A percentile compares a stretch with the other conserved stretches of the same genome.
These are phyloP conservation scores for Candida vaughaniae DNA, from an alignment of 805 yeast genomes.

Conservation along the genomic window DNA sequence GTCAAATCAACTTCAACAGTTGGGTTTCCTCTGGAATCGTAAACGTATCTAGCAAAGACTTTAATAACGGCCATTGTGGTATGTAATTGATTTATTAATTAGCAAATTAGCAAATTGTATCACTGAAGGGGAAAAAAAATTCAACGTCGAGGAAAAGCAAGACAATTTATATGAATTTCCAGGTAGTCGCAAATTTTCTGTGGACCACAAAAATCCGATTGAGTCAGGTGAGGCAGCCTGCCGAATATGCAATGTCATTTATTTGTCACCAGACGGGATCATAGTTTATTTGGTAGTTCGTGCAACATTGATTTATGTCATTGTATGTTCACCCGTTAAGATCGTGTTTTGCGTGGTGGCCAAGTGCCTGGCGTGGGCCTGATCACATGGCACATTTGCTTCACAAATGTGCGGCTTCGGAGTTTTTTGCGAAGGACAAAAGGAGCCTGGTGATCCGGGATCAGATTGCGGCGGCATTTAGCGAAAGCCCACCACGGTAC, in stretches of 20 bases:
- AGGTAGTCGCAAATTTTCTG: not conserved
- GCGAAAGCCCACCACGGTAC: too few relatives aligned
- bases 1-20: slow-evolving; percentile 97
- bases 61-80: slow-evolving; percentile 79
- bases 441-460: not conserved
- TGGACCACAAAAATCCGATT: slow-evolving; percentile 16
- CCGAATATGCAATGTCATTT: too few relatives aligned
- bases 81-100: too few relatives aligned
- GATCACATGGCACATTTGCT: not conserved
- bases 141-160: slow-evolving; percentile 4
- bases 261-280: not conserved
- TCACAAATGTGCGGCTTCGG: slow-evolving; percentile 2
- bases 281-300: too few relatives aligned
- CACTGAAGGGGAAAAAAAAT: slow-evolving; percentile 1
- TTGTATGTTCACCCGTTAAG: too few relatives aligned
- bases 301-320: too few relatives aligned
- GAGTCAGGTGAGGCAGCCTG: slow-evolving; percentile 8
- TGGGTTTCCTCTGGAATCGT: slow-evolving; percentile 99
- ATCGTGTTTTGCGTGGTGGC: too few relatives aligned
- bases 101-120: slow-evolving; percentile 3
- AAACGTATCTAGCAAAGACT: slow-evolving; percentile 92
- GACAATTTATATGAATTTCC: slow-evolving; percentile 7
- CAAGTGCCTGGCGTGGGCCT: too few relatives aligned
- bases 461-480: not conserved
- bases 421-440: slow-evolving; percentile 1